Percentiles rank a stretch among this genome's conserved stretches.
Evolutionary conservation across 352 stramenopile species (phyloP).

Genomic region (Pythium brassicae): DNA sequence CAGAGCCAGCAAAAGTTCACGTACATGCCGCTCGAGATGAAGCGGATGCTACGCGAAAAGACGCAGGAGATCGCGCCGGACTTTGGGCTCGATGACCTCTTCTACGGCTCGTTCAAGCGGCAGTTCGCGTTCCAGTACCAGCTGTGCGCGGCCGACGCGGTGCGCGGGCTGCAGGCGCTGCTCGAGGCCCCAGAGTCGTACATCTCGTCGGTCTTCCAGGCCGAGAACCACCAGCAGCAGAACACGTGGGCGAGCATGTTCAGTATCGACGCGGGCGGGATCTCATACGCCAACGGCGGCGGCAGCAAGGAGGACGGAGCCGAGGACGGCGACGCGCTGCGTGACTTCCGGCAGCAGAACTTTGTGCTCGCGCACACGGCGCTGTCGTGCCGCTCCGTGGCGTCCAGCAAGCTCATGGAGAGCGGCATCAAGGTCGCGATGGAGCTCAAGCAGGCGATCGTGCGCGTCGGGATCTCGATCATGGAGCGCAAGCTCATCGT

Average conservation of each 20-base stretch:
- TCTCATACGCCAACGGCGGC: slow-evolving; percentile 11
- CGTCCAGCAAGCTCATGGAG: slow-evolving; percentile 82
- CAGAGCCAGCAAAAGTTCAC: slow-evolving; percentile 94
- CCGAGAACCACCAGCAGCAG: slow-evolving; percentile 54
- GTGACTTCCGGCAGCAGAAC: slow-evolving; percentile 73
- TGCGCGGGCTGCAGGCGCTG: slow-evolving; percentile 92
- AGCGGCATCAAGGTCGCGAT: slow-evolving; percentile 94
- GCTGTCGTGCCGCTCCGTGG: slow-evolving; percentile 61
- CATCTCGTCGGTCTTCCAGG: slow-evolving; percentile 56
- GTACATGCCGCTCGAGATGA: slow-evolving; percentile 94
- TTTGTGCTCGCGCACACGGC: slow-evolving; percentile 75
- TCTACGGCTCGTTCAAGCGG: slow-evolving; percentile 95
- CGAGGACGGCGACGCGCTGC: slow-evolving; percentile 23
- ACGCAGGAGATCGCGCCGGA: slow-evolving; percentile 90
- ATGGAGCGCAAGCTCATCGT: slow-evolving; percentile 94
- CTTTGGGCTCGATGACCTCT: slow-evolving; percentile 95
- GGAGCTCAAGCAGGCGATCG: slow-evolving; percentile 92
- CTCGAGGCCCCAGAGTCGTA: slow-evolving; percentile 86
- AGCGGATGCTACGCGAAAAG: slow-evolving; percentile 90
- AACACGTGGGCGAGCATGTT: slow-evolving; percentile 40
- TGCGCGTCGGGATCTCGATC: slow-evolving; percentile 92
- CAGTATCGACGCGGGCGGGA: slow-evolving; percentile 27
- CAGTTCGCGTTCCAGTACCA: slow-evolving; percentile 95
- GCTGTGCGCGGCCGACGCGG: slow-evolving; percentile 93
- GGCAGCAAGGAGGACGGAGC: slow-evolving; percentile 12